These are phyloP conservation scores for Croton laevigatus DNA, from an alignment of 441 rosid species.

Conservation along the genomic window DNA sequence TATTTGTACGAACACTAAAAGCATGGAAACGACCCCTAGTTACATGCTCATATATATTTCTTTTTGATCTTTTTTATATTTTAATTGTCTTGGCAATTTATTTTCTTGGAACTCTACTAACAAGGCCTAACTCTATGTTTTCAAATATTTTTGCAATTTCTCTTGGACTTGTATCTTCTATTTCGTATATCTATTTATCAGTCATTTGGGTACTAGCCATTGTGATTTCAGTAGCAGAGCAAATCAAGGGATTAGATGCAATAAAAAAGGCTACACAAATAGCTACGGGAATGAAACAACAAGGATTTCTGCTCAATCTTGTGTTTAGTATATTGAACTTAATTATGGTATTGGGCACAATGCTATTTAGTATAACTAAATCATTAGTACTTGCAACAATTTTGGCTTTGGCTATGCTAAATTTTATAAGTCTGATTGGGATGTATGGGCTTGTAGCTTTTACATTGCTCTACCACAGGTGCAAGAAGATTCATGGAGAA, in stretches of 20 bases:
- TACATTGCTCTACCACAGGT: not conserved
- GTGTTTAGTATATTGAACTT: conserved; percentile 17
- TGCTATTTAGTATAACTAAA: not conserved
- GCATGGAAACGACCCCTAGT: conserved; percentile 37
- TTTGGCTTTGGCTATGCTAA: not conserved
- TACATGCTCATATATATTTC: conserved; percentile 31
- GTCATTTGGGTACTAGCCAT: conserved; percentile 43
- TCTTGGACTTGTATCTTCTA: conserved; percentile 13
- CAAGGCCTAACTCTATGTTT: not conserved
- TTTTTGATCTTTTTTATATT: conserved; percentile 31
- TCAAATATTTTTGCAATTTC: not conserved
- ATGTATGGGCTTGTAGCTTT: not conserved
- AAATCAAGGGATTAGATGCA: conserved; percentile 46
- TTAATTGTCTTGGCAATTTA: conserved; percentile 21
- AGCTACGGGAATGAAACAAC: conserved; percentile 38
- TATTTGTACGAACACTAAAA: conserved; percentile 22
- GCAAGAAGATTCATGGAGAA: not conserved
- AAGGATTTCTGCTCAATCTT: conserved; percentile 43
- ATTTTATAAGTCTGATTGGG: not conserved
- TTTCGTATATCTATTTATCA: conserved; percentile 30
- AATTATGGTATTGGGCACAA: conserved; percentile 11
- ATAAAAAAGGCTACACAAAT: conserved; percentile 51
- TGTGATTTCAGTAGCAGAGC: conserved; percentile 50
- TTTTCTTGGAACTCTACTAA: conserved; percentile 14
- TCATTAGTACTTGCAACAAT: not conserved